Percentiles rank a stretch among this genome's conserved stretches.
Evolutionary conservation across 768 basidiomycete species (phyloP).

Genomic region (Suillus luteus): DNA sequence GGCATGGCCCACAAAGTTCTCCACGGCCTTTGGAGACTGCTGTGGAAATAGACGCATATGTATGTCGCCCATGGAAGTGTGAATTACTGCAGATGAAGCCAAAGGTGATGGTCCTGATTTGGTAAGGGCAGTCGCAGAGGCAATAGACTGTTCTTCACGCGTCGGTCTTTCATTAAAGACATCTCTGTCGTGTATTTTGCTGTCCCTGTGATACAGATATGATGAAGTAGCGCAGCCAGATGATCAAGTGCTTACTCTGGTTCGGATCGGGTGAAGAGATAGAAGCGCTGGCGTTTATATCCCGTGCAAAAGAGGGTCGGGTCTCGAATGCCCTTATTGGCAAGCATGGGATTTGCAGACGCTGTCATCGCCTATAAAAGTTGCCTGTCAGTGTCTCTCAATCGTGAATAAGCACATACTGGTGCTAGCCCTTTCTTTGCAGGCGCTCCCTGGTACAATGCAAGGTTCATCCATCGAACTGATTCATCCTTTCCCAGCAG

Average conservation of each 20-base stretch:
- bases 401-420: constrained; percentile 42
- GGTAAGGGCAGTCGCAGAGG: constrained; percentile 54
- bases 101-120: constrained; percentile 65
- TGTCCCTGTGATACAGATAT: constrained; percentile 54
- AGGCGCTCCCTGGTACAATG: constrained; percentile 92
- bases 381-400: constrained; percentile 11
- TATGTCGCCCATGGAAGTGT: constrained; percentile 95
- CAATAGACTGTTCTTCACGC: constrained; percentile 90
- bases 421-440: constrained; percentile 81
- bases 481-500: constrained; percentile 93
- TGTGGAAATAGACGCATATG: constrained; percentile 87
- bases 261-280: constrained; percentile 88
- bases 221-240: constrained; percentile 3
- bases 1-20: constrained; percentile 95
- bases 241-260: constrained; percentile 70
- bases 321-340: constrained; percentile 81
- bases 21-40: constrained; percentile 92
- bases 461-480: constrained; percentile 84
- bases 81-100: constrained; percentile 83
- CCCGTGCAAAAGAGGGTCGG: constrained; percentile 93
- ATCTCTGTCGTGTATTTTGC: constrained; percentile 87
- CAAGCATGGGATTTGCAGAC: constrained; percentile 92
- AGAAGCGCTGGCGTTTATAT: constrained; percentile 91
- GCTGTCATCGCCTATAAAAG: constrained; percentile 82
- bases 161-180: constrained; percentile 99